Percentiles rank a stretch among this genome's conserved stretches.
Evolutionary conservation across 176 grass and related monocot genomes (phyloP).

Genomic region (Otatea glauca): DNA sequence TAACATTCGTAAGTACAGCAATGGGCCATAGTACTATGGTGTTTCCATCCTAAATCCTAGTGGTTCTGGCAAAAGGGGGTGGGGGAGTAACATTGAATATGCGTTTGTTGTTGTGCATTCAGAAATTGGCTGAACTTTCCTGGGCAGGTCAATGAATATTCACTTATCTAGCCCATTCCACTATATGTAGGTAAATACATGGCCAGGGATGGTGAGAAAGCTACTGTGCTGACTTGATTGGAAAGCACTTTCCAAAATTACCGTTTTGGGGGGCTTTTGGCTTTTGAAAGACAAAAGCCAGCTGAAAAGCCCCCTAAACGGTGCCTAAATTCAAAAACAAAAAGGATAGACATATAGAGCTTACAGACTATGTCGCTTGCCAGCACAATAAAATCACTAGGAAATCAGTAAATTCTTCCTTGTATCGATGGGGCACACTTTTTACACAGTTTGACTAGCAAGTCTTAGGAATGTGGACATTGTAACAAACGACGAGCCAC

Average conservation of each 20-base stretch:
- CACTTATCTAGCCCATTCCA: not conserved
- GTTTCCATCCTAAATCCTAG: no score
- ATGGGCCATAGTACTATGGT: not conserved
- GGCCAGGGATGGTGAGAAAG: not conserved
- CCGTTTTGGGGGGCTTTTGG: no score
- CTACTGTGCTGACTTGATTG: not conserved
- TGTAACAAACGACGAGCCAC: not conserved
- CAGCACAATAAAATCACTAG: not conserved
- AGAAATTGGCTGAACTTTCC: slow-evolving; percentile 2
- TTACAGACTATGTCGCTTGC: not conserved
- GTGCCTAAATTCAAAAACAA: not conserved
- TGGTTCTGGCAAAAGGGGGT: no score
- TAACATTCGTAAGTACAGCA: not conserved
- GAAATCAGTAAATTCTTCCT: not conserved
- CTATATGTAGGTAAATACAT: slow-evolving; percentile 2
- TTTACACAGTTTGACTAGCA: slow-evolving; percentile 5
- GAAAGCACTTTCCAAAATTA: no score
- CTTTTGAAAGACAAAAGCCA: no score
- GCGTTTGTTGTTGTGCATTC: not conserved
- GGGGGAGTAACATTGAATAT: not conserved
- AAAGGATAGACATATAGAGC: not conserved
- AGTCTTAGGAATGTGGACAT: slow-evolving; percentile 13
- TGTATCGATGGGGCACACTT: not conserved
- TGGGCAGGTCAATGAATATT: not conserved
- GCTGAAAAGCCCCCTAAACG: no score